Conservation (phyloP, 2,329 filamentous ascomycete species). For the Xylaria sp. region DNA sequence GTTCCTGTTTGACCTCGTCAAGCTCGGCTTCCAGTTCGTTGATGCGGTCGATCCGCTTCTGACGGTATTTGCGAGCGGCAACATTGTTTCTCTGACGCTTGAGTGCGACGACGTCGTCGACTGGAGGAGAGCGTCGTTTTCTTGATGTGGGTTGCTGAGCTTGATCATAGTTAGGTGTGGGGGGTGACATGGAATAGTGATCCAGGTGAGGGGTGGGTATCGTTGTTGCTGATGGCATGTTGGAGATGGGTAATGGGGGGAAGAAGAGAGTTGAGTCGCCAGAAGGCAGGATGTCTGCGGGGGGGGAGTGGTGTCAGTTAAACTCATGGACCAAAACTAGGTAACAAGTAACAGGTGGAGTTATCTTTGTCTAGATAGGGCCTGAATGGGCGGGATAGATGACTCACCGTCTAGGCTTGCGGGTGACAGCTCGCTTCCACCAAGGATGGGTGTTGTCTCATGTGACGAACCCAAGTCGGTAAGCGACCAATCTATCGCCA, state of each 20-base stretch:
- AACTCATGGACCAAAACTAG: not conserved
- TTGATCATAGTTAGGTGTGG: constrained; percentile 28
- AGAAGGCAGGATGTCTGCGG: constrained; percentile 33
- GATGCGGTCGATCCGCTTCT: constrained; percentile 72
- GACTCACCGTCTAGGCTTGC: constrained; percentile 37
- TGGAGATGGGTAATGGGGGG: constrained; percentile 26
- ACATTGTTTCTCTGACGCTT: constrained; percentile 74
- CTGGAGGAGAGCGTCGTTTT: constrained; percentile 37
- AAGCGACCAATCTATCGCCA: constrained; percentile 36
- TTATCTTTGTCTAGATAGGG: not conserved
- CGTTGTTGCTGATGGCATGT: constrained; percentile 26
- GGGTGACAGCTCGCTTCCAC: constrained; percentile 31
- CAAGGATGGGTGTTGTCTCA: constrained; percentile 34
- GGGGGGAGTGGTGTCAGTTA: constrained; percentile 15
- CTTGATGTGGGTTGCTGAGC: constrained; percentile 35
- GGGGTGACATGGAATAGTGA: constrained; percentile 27
- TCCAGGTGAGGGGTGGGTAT: constrained; percentile 20
- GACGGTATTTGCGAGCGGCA: constrained; percentile 73
- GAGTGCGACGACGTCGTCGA: constrained; percentile 43
- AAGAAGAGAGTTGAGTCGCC: constrained; percentile 35
- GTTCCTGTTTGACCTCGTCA: constrained; percentile 62
- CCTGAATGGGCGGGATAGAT: constrained; percentile 6
- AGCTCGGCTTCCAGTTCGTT: constrained; percentile 65
- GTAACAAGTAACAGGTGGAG: constrained; percentile 2
- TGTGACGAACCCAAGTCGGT: constrained; percentile 31